A percentile compares a stretch with the other conserved stretches of the same genome.
These are phyloP conservation scores for Globisporangium nodosum DNA, from an alignment of 352 stramenopile species.

Conservation along the genomic window DNA sequence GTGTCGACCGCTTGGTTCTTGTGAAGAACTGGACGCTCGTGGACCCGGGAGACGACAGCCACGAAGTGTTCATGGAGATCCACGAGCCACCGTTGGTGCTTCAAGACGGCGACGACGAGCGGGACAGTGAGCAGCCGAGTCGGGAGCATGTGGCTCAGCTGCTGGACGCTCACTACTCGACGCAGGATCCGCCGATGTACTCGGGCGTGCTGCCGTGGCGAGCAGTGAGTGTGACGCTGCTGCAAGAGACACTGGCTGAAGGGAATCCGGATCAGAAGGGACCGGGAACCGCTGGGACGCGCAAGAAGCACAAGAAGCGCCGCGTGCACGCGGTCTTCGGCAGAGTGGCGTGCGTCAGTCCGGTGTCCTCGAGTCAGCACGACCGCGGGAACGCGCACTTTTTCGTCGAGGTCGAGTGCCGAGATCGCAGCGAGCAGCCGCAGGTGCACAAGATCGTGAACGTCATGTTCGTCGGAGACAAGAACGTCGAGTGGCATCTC, in stretches of 20 bases:
- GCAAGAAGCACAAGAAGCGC: conserved; percentile 24
- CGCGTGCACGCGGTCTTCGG: conserved; percentile 41
- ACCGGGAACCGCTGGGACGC: background rate
- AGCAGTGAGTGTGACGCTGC: background rate
- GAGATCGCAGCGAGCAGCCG: background rate
- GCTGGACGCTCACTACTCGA: conserved; percentile 26
- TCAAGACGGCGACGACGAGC: conserved; percentile 2
- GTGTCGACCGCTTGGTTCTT: conserved; percentile 47
- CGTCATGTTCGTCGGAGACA: conserved; percentile 40
- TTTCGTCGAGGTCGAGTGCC: conserved; percentile 52
- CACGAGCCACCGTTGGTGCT: conserved; percentile 37
- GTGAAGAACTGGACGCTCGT: conserved; percentile 58
- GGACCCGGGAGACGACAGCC: background rate
- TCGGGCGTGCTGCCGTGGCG: conserved; percentile 22
- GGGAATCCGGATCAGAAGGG: background rate
- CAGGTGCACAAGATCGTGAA: conserved; percentile 21
- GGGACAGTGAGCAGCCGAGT: conserved; percentile 9
- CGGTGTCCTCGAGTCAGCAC: conserved; percentile 38
- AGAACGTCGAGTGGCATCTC: conserved; percentile 30
- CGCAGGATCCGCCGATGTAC: conserved; percentile 44
- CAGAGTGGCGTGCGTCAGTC: conserved; percentile 43
- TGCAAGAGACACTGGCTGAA: background rate
- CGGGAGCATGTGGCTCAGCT: conserved; percentile 18
- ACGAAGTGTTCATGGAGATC: conserved; percentile 9
- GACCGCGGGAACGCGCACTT: conserved; percentile 38